Percentiles rank a stretch among this genome's conserved stretches.
Conservation (phyloP, 1,284 basidiomycete genomes). For the Phellopilus nigrolimitatus region DNA sequence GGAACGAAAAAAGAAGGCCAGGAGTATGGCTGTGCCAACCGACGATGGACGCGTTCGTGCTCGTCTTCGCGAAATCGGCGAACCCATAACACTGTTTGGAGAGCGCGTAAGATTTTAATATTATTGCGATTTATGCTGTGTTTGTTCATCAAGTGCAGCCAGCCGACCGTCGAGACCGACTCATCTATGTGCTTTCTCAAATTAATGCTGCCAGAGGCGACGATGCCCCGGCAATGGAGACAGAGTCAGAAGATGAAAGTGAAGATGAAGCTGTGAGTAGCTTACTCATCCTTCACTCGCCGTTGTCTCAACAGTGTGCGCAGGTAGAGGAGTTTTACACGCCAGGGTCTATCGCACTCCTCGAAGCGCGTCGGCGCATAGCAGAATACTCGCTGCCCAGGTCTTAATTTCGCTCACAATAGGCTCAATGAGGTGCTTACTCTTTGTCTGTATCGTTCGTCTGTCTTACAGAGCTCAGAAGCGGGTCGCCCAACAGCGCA, state of each 20-base stretch:
- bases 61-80: slow-evolving; percentile 85
- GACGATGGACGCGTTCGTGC: slow-evolving; percentile 91
- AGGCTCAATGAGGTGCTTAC: slow-evolving; percentile 77
- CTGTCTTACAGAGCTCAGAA: slow-evolving; percentile 77
- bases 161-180: slow-evolving; percentile 86
- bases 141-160: slow-evolving; percentile 43
- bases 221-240: slow-evolving; percentile 66
- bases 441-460: slow-evolving; percentile 33
- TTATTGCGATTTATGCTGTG: background rate
- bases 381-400: slow-evolving; percentile 91
- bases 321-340: slow-evolving; percentile 96
- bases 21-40: slow-evolving; percentile 92
- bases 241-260: slow-evolving; percentile 50
- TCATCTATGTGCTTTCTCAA: slow-evolving; percentile 89
- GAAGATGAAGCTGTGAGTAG: slow-evolving; percentile 72
- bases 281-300: background rate
- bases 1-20: slow-evolving; percentile 93
- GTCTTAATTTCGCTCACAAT: slow-evolving; percentile 65
- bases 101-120: slow-evolving; percentile 70
- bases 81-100: slow-evolving; percentile 96
- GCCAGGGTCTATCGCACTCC: slow-evolving; percentile 80
- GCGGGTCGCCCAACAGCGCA: slow-evolving; percentile 83
- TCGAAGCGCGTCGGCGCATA: slow-evolving; percentile 78
- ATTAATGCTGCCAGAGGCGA: slow-evolving; percentile 78
- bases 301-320: slow-evolving; percentile 9